Percentiles rank a stretch among this genome's conserved stretches.
These are phyloP conservation scores for Boletales sp. DNA, from an alignment of 768 basidiomycete genomes.

Conservation along the genomic window DNA sequence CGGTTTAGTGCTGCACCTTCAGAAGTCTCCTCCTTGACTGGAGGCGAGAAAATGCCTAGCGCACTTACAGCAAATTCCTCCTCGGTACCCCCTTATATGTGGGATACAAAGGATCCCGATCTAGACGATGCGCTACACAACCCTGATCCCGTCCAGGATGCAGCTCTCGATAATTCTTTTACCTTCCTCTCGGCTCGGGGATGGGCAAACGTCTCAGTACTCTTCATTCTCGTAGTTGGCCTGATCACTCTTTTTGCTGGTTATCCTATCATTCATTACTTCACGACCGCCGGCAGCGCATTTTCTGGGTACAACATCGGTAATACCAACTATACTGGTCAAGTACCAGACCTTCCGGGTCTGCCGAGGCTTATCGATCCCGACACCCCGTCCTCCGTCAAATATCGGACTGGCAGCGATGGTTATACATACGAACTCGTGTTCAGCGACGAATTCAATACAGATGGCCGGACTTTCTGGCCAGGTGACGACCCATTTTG, in stretches of 20 bases:
- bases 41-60: slow-evolving; percentile 34
- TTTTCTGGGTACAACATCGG: slow-evolving; percentile 79
- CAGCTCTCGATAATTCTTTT: slow-evolving; percentile 54
- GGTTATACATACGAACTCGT: slow-evolving; percentile 78
- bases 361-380: slow-evolving; percentile 70
- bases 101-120: slow-evolving; percentile 80
- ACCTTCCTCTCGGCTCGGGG: slow-evolving; percentile 80
- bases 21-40: slow-evolving; percentile 38
- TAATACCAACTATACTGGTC: slow-evolving; percentile 75
- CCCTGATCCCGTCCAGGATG: slow-evolving; percentile 73
- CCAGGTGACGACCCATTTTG: slow-evolving; percentile 80
- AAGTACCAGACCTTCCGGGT: slow-evolving; percentile 73
- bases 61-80: slow-evolving; percentile 43
- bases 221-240: slow-evolving; percentile 63
- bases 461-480: slow-evolving; percentile 68
- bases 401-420: slow-evolving; percentile 63
- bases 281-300: slow-evolving; percentile 25
- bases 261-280: slow-evolving; percentile 77
- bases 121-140: slow-evolving; percentile 89
- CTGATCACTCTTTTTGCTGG: slow-evolving; percentile 82
- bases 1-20: slow-evolving; percentile 58
- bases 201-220: slow-evolving; percentile 72
- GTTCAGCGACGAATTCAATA: slow-evolving; percentile 87
- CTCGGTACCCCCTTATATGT: slow-evolving; percentile 67
- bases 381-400: slow-evolving; percentile 62